Evolutionary conservation across 805 yeast genomes (phyloP), one percentile per base, ranked within the genome.

Genomic region (Starmerella cellae): DNA sequence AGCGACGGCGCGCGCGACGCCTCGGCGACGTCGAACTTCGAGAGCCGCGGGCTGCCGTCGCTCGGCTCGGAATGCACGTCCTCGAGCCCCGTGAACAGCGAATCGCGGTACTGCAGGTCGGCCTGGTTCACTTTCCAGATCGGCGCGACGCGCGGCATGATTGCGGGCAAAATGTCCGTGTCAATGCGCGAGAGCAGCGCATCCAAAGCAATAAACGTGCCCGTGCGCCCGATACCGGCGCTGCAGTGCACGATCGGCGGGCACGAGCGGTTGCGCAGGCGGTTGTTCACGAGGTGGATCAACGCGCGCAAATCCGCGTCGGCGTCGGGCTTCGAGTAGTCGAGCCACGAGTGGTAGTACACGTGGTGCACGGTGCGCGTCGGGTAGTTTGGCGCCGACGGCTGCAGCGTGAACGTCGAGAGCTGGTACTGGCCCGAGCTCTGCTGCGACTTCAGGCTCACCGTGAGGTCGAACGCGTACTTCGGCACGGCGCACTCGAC

Each of bases 151-250:
- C 27, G 51, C 44, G 42, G 56, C 42, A 17, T 31, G 4, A 22
- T 48, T 17, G 31, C 41, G 3, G 49, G 46, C 22, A 37, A 26
- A n/a, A 54, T 48, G 35, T 51, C 54, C n/a, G 42, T 39, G 37
- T 54, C 58, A 5, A 52, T 39, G 13, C 43, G 38, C 14, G 55
- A 50, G 23, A 53, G 49, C 39, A 66, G 46, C 38, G 77, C 68
- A 55, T 82, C 93, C 19, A 80, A 62, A 1, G 84, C 74, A 47
- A 85, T 75, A 56, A 78, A 79, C 1, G 95, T 82, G 2, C 98
- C 98, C 0, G 97, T 84, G 44, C 98, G 67, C 17, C 98, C 98
- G 56, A 94, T 85, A 0, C 98, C 98, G 1, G 97, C 97, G 5
- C 95, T 83, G 57, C 98, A 88, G 61, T 88, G 97, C 21, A 81